Evolutionary conservation across 140 eudicot genomes (phyloP).

Genomic region (Ambrosia hybrid): DNA sequence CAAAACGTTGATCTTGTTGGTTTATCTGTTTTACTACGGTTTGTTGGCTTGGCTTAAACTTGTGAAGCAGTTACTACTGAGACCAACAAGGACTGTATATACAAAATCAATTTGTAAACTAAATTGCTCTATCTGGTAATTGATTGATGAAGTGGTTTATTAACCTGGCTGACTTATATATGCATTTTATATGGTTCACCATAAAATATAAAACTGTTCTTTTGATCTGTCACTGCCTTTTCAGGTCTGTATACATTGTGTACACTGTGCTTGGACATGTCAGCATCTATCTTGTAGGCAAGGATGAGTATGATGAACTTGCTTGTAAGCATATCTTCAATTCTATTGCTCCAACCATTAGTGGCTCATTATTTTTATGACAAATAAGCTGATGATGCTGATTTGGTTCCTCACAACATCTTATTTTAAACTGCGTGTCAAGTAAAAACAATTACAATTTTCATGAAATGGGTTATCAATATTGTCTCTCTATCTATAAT

Average conservation of each 20-base stretch:
- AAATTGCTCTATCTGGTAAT: not conserved
- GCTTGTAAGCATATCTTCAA: constrained; percentile 60
- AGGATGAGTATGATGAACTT: constrained; percentile 98
- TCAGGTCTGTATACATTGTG: constrained; percentile 91
- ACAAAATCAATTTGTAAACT: not conserved
- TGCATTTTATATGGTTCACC: not conserved
- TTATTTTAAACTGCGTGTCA: not conserved
- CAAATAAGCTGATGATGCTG: not conserved
- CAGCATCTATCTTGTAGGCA: constrained; percentile 89
- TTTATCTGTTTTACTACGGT: constrained; percentile 2
- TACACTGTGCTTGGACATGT: constrained; percentile 97
- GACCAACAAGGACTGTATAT: constrained; percentile 4
- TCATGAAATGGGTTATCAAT: constrained; percentile 10
- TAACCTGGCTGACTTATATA: not conserved
- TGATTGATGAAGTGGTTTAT: constrained; percentile 4
- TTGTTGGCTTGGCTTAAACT: not conserved
- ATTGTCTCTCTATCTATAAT: not conserved
- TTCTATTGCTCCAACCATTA: constrained; percentile 4
- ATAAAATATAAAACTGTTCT: not conserved
- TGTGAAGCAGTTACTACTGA: constrained; percentile 16
- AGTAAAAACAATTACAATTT: not conserved
- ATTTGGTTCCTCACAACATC: not conserved
- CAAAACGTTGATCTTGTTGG: not conserved
- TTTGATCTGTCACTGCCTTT: constrained; percentile 15
- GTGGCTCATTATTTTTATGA: not conserved